Conservation (phyloP, 2,329 filamentous ascomycete species). For the Sordariomycetes sp. region DNA sequence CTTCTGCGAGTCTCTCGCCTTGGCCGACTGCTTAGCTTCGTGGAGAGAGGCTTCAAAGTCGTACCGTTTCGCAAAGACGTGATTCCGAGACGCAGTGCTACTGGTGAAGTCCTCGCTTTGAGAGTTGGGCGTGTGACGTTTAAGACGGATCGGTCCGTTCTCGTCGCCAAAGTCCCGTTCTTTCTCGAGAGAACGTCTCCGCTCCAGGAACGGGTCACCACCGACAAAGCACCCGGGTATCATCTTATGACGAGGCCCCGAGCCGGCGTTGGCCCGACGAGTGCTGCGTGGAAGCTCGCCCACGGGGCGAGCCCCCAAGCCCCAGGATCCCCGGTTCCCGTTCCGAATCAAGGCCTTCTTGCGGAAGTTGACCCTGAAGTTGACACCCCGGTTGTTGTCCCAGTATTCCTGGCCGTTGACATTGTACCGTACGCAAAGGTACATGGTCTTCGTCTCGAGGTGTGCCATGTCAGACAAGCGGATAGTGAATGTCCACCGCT, state of each 20-base stretch:
- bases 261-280: constrained; percentile 29
- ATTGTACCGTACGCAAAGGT: constrained; percentile 80
- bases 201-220: constrained; percentile 51
- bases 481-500: constrained; percentile 90
- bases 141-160: constrained; percentile 31
- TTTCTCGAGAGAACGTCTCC: constrained; percentile 44
- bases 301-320: constrained; percentile 31
- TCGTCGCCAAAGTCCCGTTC: constrained; percentile 53
- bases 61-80: constrained; percentile 84
- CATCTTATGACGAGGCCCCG: constrained; percentile 35
- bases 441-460: constrained; percentile 82
- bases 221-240: constrained; percentile 44
- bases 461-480: constrained; percentile 84
- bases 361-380: constrained; percentile 89
- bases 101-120: constrained; percentile 29
- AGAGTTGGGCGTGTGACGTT: constrained; percentile 41
- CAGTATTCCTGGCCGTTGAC: constrained; percentile 79
- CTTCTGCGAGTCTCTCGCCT: constrained; percentile 25
- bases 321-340: constrained; percentile 40
- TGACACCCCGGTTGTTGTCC: constrained; percentile 82
- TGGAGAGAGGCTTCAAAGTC: constrained; percentile 89
- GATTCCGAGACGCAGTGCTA: constrained; percentile 41
- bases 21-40: constrained; percentile 66
- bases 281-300: constrained; percentile 55
- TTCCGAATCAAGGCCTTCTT: constrained; percentile 59